A percentile compares a stretch with the other conserved stretches of the same genome.
Evolutionary conservation across 805 yeast species (phyloP).

Genomic region (Saccharomycopsis sp.): DNA sequence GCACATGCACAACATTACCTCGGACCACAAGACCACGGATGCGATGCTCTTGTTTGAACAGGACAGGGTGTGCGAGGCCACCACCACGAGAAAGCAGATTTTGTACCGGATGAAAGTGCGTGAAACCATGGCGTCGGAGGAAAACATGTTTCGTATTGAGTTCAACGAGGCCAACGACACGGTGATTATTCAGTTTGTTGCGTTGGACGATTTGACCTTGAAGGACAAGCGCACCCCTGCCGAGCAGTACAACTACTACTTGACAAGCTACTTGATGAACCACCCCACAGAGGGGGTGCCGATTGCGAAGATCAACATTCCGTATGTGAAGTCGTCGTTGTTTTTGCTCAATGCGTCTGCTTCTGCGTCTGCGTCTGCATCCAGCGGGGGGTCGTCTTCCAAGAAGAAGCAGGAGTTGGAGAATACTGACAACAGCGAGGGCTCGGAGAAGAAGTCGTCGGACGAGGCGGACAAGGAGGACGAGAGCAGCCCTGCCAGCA

Average conservation of each 20-base stretch:
- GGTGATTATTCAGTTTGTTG: conserved; percentile 72
- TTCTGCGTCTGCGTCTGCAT: neutral
- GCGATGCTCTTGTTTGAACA: conserved; percentile 73
- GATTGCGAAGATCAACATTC: conserved; percentile 64
- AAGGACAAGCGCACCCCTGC: conserved; percentile 60
- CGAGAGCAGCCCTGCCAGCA: conserved; percentile 2
- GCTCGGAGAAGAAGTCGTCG: neutral
- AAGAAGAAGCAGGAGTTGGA: conserved; percentile 13
- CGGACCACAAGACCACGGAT: conserved; percentile 74
- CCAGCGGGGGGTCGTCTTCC: too few relatives aligned
- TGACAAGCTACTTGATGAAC: conserved; percentile 86
- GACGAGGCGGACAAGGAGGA: conserved; percentile 22
- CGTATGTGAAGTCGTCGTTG: conserved; percentile 56
- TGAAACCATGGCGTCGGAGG: conserved; percentile 72
- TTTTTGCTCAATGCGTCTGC: conserved; percentile 27
- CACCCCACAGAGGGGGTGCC: conserved; percentile 97
- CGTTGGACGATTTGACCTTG: conserved; percentile 80
- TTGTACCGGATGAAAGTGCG: conserved; percentile 84
- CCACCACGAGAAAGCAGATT: conserved; percentile 82
- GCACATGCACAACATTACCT: conserved; percentile 76
- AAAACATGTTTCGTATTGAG: conserved; percentile 84
- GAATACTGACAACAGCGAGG: neutral
- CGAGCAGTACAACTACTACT: conserved; percentile 86
- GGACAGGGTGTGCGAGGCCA: conserved; percentile 52
- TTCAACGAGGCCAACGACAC: conserved; percentile 45